phyloP scores from a whole-genome alignment of 805 yeast species.

The Henningerozyma blattae region DNA sequence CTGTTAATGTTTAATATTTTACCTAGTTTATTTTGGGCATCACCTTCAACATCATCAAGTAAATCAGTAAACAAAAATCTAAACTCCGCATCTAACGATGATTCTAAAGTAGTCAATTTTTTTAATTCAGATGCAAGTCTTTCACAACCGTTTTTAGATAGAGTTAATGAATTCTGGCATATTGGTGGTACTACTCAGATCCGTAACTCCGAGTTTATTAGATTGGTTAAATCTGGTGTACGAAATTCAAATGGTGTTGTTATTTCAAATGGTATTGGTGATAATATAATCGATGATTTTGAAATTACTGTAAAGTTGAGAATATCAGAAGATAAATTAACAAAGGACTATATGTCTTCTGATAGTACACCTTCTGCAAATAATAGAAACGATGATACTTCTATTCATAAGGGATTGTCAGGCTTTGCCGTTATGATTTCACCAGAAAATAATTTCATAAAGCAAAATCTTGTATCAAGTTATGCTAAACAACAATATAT shows the following conservation, averaged over 20 bases:
- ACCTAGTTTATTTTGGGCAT: no score
- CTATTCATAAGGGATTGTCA: background rate
- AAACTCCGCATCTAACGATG: no score
- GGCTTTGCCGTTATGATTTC: slow-evolving; percentile 18
- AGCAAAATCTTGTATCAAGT: slow-evolving; percentile 14
- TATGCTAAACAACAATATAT: slow-evolving; percentile 19
- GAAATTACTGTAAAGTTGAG: slow-evolving; percentile 15
- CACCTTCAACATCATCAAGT: no score
- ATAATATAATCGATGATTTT: slow-evolving; percentile 22
- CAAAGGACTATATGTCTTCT: background rate
- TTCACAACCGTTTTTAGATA: slow-evolving; percentile 18
- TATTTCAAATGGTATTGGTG: slow-evolving; percentile 24
- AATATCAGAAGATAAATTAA: slow-evolving; percentile 2
- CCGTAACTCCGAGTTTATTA: slow-evolving; percentile 15
- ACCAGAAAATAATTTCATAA: slow-evolving; percentile 19
- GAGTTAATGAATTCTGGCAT: slow-evolving; percentile 19
- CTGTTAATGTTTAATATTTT: no score
- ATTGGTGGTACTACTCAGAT: slow-evolving; percentile 20
- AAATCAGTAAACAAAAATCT: no score
- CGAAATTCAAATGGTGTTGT: slow-evolving; percentile 13
- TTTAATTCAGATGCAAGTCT: slow-evolving; percentile 19
- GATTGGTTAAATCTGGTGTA: slow-evolving; percentile 11
- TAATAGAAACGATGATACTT: background rate
- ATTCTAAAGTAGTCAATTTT: slow-evolving; percentile 7
- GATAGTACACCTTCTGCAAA: background rate